phyloP scores from a whole-genome alignment of 805 yeast genomes.

The Kazachstania africana region DNA sequence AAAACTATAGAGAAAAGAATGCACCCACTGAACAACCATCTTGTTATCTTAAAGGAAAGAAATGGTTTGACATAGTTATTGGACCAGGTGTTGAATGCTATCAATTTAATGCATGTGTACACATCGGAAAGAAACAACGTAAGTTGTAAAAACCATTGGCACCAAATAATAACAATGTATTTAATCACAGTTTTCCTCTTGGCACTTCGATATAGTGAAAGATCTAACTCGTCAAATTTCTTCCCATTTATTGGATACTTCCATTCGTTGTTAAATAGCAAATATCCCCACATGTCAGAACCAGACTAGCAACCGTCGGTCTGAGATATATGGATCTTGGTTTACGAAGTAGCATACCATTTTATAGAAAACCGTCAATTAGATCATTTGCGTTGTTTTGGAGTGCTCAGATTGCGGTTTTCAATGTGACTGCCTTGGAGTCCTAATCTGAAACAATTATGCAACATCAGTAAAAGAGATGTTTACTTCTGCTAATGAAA shows the following conservation, averaged over 20 bases:
- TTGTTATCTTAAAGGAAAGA: conserved; percentile 39
- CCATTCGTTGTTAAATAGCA: neutral
- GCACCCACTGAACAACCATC: conserved; percentile 73
- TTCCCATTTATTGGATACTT: conserved; percentile 9
- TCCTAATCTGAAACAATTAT: too few species aligned
- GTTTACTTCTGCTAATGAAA: too few species aligned
- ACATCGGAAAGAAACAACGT: conserved; percentile 57
- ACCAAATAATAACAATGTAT: conserved; percentile 15
- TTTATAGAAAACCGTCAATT: too few species aligned
- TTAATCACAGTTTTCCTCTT: conserved; percentile 12
- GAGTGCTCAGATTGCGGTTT: too few species aligned
- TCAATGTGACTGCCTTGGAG: too few species aligned
- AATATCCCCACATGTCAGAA: too few species aligned
- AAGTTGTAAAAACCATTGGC: conserved; percentile 35
- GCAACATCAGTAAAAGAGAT: too few species aligned
- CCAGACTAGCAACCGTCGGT: too few species aligned
- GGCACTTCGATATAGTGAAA: conserved; percentile 12
- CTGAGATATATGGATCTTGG: too few species aligned
- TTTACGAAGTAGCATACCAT: too few species aligned
- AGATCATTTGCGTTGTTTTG: too few species aligned
- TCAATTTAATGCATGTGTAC: conserved; percentile 63
- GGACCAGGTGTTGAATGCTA: conserved; percentile 65
- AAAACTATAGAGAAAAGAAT: conserved; percentile 58
- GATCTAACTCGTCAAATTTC: conserved; percentile 19
- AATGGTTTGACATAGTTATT: conserved; percentile 37